A percentile compares a stretch with the other conserved stretches of the same genome.
Conservation (phyloP, 371 early-diverging fungal genomes). For the Umbelopsis sp. region DNA sequence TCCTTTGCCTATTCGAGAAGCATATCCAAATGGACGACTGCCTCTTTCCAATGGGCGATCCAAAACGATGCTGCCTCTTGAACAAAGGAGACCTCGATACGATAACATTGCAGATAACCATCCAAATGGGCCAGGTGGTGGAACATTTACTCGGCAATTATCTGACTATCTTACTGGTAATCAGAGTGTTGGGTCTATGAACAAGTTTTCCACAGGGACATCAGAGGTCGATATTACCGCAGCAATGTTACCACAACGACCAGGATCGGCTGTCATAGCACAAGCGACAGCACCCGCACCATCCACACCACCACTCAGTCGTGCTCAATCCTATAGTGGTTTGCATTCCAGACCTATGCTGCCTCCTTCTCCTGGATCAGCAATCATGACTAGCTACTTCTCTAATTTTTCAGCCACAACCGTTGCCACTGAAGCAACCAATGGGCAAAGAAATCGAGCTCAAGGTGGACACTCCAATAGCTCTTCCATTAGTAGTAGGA, state of each 20-base stretch:
- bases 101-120: background rate
- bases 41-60: slow-evolving; percentile 53
- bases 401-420: background rate
- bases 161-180: slow-evolving; percentile 3
- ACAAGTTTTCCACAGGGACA: background rate
- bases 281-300: background rate
- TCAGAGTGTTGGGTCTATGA: background rate
- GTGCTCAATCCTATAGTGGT: background rate
- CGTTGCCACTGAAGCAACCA: background rate
- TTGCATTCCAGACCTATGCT: background rate
- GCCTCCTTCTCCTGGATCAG: slow-evolving; percentile 3
- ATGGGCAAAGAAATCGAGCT: background rate
- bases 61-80: slow-evolving; percentile 24
- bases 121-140: background rate
- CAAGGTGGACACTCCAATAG: background rate
- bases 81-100: background rate
- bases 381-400: background rate
- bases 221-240: background rate
- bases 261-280: slow-evolving; percentile 11
- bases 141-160: background rate
- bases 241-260: background rate
- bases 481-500: background rate
- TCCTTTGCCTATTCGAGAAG: slow-evolving; percentile 54
- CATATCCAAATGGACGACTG: slow-evolving; percentile 65
- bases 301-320: background rate